Percentiles rank a stretch among this genome's conserved stretches.
Conservation (phyloP, 2,329 filamentous ascomycete species). For the Ceratocystis lukuohia region DNA sequence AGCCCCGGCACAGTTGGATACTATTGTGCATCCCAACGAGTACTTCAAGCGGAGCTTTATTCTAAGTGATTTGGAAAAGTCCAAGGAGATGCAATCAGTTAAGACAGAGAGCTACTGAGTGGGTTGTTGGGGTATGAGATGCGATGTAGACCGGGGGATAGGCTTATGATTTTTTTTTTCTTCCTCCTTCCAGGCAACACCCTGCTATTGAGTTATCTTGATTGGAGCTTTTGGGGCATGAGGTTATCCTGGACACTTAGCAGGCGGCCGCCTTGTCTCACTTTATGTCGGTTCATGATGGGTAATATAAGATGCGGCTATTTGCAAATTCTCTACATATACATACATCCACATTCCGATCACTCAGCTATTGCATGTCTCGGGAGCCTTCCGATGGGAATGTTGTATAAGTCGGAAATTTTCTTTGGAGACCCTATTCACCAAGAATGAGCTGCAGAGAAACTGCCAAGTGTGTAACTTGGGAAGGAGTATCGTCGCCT, state of each 20-base stretch:
- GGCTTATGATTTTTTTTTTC: background rate
- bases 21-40: constrained; percentile 92
- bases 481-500: background rate
- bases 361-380: background rate
- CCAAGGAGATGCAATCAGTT: background rate
- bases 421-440: background rate
- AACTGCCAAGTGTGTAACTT: background rate
- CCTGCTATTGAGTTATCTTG: too few relatives aligned
- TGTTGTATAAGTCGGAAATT: background rate
- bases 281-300: too few relatives aligned
- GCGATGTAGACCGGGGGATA: background rate
- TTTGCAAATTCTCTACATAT: background rate
- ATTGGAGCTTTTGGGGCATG: too few relatives aligned
- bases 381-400: background rate
- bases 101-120: constrained; percentile 12
- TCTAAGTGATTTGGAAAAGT: constrained; percentile 59
- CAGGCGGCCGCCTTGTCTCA: too few relatives aligned
- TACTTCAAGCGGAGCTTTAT: constrained; percentile 94
- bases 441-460: background rate
- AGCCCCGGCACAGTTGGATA: constrained; percentile 69
- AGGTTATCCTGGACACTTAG: too few relatives aligned
- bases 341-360: background rate
- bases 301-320: too few relatives aligned
- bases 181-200: too few relatives aligned
- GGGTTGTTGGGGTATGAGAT: background rate